phyloP scores from a whole-genome alignment of 2,329 filamentous ascomycete genomes.

The Lasiodiplodia theobromae region DNA sequence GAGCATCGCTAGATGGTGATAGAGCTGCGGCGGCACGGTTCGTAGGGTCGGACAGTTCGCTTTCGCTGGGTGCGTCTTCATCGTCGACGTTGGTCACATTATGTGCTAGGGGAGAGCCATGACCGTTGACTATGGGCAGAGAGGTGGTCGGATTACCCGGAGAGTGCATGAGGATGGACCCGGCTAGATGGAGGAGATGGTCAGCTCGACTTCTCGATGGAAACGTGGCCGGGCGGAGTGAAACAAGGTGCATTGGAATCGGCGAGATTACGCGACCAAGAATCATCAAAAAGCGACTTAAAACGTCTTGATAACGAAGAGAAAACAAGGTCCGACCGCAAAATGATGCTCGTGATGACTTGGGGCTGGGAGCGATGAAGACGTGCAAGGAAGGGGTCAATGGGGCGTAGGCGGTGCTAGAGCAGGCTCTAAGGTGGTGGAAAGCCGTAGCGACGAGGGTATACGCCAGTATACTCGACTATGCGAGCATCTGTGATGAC shows the following conservation, averaged over 20 bases:
- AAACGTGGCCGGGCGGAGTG: constrained; percentile 40
- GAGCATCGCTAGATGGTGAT: constrained; percentile 49
- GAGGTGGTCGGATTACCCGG: constrained; percentile 68
- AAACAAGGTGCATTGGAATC: constrained; percentile 47
- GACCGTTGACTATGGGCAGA: constrained; percentile 72
- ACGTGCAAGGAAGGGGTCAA: constrained; percentile 36
- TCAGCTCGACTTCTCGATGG: constrained; percentile 50
- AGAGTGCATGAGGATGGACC: constrained; percentile 69
- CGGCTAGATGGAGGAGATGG: constrained; percentile 56
- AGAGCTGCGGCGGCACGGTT: constrained; percentile 57
- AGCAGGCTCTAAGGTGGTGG: constrained; percentile 32
- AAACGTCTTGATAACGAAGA: constrained; percentile 36
- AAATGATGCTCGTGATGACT: constrained; percentile 41
- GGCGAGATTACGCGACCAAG: constrained; percentile 52
- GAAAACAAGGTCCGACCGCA: constrained; percentile 50
- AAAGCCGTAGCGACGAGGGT: constrained; percentile 33
- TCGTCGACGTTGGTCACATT: constrained; percentile 54
- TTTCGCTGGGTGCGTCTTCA: constrained; percentile 68
- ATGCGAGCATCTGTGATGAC: constrained; percentile 38
- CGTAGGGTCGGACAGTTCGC: constrained; percentile 76
- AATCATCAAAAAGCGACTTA: constrained; percentile 44
- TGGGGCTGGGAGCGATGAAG: constrained; percentile 40
- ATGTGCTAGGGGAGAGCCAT: constrained; percentile 63
- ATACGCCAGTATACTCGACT: constrained; percentile 7
- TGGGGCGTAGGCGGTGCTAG: constrained; percentile 28